Base-by-base conservation (phyloP, 1,284 basidiomycete genomes). In the Tilletia setariae region DNA sequence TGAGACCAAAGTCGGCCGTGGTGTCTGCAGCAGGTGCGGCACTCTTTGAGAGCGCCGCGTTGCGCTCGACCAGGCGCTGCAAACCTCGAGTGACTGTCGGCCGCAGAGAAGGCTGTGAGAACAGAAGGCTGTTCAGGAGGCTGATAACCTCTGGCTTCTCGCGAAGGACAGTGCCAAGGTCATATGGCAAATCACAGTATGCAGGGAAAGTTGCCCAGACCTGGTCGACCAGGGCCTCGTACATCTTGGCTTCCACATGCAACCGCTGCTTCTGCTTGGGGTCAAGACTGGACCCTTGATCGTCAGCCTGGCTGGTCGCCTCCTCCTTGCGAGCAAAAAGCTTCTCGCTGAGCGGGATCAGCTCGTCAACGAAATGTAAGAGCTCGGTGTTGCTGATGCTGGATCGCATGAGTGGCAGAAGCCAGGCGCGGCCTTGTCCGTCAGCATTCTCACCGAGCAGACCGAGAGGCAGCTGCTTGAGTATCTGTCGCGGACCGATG, bases 291-390 rank as follows among this genome's bases (percentile, higher is more conserved):
- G 91, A 90, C n/a, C 28, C 53, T 25, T 72, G 73, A 11, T 71
- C 65, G 11, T 56, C 63, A 4, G 74, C 72, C 43, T 74, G 74
- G 43, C 74, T 71, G 2, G 67, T 30, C 16, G 69, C 65, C 1
- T 64, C 68, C 64, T 75, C 74, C 30, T 73, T 74, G 56, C 72
- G 70, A 63, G 56, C 56, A 80, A 98, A 98, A 87, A 98, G 90
- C 47, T 89, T 87, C 83, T 97, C 94, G 47, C 93, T 96, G 44
- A 98, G 85, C 16, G 96, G 94, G 8, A 98, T 91, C 75, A 98
- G 95, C 83, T 92, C 91, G 2, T 87, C 86, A 19, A 93, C 86
- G 79, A 98, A 99, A 84, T 95, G 94, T 0, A 84, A 84, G 51
- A 98, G 86, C 85, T 90, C 69, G 87, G 94, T 77, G 89, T 91